A percentile compares a stretch with the other conserved stretches of the same genome.
These are phyloP conservation scores for Fusarium setosum DNA, from an alignment of 2,329 filamentous ascomycete genomes.

Conservation along the genomic window DNA sequence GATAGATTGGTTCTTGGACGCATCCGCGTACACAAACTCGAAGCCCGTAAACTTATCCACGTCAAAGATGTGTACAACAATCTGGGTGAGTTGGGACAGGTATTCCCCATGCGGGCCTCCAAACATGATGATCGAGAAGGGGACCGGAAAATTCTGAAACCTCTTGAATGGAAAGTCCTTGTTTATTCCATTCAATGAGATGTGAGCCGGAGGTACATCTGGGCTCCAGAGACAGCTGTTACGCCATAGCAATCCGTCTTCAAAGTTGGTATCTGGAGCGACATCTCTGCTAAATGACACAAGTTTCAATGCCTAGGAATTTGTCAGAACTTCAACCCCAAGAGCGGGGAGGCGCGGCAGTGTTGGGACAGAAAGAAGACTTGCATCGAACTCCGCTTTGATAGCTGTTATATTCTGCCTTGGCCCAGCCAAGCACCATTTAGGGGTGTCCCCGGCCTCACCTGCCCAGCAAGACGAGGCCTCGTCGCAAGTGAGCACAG, in stretches of 20 bases:
- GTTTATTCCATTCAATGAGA: not conserved
- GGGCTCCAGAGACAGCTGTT: not conserved
- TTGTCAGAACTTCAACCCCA: not conserved
- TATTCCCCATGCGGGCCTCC: not conserved
- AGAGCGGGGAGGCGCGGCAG: no score
- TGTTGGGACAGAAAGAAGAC: not conserved
- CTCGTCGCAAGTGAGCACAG: not conserved
- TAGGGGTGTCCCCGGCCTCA: not conserved
- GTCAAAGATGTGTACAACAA: not conserved
- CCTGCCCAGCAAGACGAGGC: constrained; percentile 12
- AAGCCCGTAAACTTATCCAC: not conserved
- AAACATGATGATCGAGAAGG: not conserved
- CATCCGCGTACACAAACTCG: not conserved
- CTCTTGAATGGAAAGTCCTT: not conserved
- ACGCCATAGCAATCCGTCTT: not conserved
- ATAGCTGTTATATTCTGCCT: not conserved
- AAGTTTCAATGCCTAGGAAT: not conserved
- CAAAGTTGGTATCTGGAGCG: not conserved
- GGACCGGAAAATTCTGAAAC: not conserved
- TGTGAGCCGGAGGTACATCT: not conserved
- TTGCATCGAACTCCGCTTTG: constrained; percentile 19
- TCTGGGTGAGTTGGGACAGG: not conserved
- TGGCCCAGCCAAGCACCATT: constrained; percentile 1
- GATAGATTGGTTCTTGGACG: constrained; percentile 3
- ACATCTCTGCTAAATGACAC: not conserved